These are phyloP conservation scores for Nectriaceae sp. DNA, from an alignment of 2,329 filamentous ascomycete genomes.

Conservation along the genomic window DNA sequence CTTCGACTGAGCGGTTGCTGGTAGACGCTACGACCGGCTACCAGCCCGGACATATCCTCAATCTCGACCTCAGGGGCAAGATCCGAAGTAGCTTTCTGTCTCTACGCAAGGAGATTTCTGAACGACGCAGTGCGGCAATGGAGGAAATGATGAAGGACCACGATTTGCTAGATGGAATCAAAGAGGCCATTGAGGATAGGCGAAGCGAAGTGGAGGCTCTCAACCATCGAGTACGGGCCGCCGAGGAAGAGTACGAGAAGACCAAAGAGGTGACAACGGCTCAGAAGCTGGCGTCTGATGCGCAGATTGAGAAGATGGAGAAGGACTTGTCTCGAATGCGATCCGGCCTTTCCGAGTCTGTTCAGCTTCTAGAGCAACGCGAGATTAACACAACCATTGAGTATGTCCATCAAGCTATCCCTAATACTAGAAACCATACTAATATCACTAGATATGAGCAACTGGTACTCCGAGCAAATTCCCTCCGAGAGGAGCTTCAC, in stretches of 20 bases:
- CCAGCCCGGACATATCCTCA: constrained; percentile 84
- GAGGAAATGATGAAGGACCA: constrained; percentile 94
- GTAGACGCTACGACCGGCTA: constrained; percentile 84
- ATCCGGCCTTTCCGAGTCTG: constrained; percentile 76
- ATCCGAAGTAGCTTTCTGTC: constrained; percentile 77
- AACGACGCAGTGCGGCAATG: constrained; percentile 77
- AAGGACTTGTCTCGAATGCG: constrained; percentile 96
- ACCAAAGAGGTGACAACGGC: constrained; percentile 84
- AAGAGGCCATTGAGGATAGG: constrained; percentile 97
- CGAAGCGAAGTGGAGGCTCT: constrained; percentile 88
- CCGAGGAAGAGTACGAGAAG: constrained; percentile 92
- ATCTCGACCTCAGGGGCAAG: constrained; percentile 81
- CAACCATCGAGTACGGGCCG: constrained; percentile 82
- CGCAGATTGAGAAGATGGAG: constrained; percentile 98
- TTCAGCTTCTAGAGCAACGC: constrained; percentile 89
- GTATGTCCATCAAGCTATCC: constrained; percentile 51
- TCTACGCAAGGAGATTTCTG: constrained; percentile 89
- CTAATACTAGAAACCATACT: not conserved
- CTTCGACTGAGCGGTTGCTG: constrained; percentile 72
- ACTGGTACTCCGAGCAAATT: constrained; percentile 78
- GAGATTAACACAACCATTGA: constrained; percentile 98
- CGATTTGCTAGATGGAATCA: constrained; percentile 89
- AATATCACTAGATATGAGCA: constrained; percentile 73
- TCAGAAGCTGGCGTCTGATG: constrained; percentile 84
- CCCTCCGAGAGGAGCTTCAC: constrained; percentile 94